Evolutionary conservation across 1,284 basidiomycete genomes (phyloP), one percentile per base, ranked within the genome.

Genomic region (Ustilago trichophora): DNA sequence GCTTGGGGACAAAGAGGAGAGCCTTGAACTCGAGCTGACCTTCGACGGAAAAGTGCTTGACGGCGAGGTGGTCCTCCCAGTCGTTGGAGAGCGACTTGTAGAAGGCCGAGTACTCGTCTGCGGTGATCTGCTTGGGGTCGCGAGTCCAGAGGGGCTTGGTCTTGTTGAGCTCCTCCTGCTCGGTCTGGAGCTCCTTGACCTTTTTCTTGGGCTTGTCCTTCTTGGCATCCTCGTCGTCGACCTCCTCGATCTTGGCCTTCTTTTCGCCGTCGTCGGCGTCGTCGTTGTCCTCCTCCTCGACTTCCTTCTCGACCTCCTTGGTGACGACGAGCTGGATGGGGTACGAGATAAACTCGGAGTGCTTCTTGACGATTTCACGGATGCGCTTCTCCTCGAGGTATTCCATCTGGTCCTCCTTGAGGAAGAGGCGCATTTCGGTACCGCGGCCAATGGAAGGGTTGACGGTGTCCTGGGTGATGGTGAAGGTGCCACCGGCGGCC

Each of bases 311-410:
- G 62, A 96, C 92, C 87, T 98, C 95, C 88, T 98, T 99, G 83
- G 92, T 93, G 72, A 97, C 93, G 51, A 92, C 92, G 75, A 99
- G 88, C 84, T 98, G 94, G 82, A 98, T 99, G 73, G 95, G 96
- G 87, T 98, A 98, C 43, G 95, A 98, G 85, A 98, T 99, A 87
- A 98, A 98, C 86, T 98, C 95, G 81, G 96, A 98, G 88, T 99
- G 96, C 88, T 98, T 98, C 89, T 98, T 98, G 84, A 99, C 95
- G 75, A 96, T 93, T 78, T 98, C 96, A 86, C 95, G 95, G 88
- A 98, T 93, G 84, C 89, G 89, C 88, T 97, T 97, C 88, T 98
- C 96, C 86, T 98, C 95, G 57, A 98, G 88, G 86, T 98, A 98
- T 84, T 98, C 96, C 73, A 91, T 88, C 85, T 97, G 93, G 84